A percentile compares a stretch with the other conserved stretches of the same genome.
Evolutionary conservation across 2,329 filamentous ascomycete species (phyloP).

Genomic region (Zasmidium cellare): DNA sequence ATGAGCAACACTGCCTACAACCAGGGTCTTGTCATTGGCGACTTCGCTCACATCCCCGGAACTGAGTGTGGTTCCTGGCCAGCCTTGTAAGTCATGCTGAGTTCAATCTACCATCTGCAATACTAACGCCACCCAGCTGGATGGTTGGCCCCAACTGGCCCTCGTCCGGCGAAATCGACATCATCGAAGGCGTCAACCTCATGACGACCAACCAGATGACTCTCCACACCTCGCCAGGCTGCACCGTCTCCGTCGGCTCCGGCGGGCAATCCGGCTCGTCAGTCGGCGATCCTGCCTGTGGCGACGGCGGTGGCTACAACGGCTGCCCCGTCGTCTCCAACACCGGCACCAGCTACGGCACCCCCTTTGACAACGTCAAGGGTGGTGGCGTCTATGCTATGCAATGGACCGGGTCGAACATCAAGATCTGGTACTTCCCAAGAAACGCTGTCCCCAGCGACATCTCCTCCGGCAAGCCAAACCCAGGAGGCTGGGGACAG

Average conservation of each 20-base stretch:
- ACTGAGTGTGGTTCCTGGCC: conserved; percentile 68
- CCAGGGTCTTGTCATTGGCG: conserved; percentile 68
- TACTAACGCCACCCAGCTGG: conserved; percentile 20
- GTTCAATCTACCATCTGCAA: background rate
- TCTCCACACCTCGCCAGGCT: conserved; percentile 34
- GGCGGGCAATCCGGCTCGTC: conserved; percentile 12
- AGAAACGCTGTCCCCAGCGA: conserved; percentile 34
- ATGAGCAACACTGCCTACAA: conserved; percentile 64
- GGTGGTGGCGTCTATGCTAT: conserved; percentile 48
- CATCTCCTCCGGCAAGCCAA: conserved; percentile 50
- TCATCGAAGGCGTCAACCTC: conserved; percentile 38
- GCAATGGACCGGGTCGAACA: conserved; percentile 27
- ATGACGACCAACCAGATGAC: conserved; percentile 33
- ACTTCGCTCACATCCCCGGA: conserved; percentile 71
- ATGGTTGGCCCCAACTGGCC: conserved; percentile 56
- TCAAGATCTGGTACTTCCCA: conserved; percentile 37
- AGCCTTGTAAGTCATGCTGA: background rate
- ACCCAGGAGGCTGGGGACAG: conserved; percentile 62
- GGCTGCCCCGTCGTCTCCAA: conserved; percentile 44
- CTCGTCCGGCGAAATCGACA: conserved; percentile 37
- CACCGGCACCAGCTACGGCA: conserved; percentile 44
- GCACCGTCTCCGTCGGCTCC: conserved; percentile 24
- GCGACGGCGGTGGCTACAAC: conserved; percentile 39
- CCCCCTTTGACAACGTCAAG: conserved; percentile 30
- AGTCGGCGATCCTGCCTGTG: conserved; percentile 71